These are phyloP conservation scores for Lavandula angustifolia DNA, from an alignment of 257 asterid species.

Conservation along the genomic window DNA sequence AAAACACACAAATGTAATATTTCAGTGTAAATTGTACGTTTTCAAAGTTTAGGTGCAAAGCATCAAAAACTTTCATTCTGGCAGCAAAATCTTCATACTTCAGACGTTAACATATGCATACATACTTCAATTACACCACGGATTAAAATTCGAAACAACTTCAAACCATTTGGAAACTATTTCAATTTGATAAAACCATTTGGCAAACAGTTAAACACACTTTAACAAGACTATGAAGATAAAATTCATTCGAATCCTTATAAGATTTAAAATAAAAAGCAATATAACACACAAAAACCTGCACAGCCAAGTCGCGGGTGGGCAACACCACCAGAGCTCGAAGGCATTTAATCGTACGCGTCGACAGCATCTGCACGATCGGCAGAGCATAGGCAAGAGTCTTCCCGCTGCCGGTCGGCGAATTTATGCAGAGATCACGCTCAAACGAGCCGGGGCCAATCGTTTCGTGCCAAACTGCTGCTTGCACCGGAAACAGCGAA, in stretches of 20 bases:
- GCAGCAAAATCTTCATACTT: not conserved
- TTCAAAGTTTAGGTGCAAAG: too few relatives aligned
- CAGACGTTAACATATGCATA: not conserved
- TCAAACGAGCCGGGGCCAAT: constrained; percentile 84
- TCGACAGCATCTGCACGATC: constrained; percentile 71
- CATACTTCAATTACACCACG: not conserved
- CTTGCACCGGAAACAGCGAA: constrained; percentile 84
- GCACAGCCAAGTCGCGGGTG: constrained; percentile 87
- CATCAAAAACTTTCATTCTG: too few relatives aligned
- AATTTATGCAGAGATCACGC: constrained; percentile 81
- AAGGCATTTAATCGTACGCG: constrained; percentile 64
- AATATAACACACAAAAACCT: constrained; percentile 44
- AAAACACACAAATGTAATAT: too few relatives aligned
- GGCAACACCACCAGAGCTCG: constrained; percentile 96
- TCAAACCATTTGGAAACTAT: not conserved
- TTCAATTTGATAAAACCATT: not conserved
- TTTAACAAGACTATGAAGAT: not conserved
- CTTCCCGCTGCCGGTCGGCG: constrained; percentile 97
- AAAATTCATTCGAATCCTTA: not conserved
- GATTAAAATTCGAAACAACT: too few relatives aligned
- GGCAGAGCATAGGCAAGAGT: constrained; percentile 90
- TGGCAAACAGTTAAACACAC: not conserved
- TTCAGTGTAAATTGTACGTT: too few relatives aligned
- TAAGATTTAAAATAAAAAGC: not conserved
- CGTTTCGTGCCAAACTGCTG: constrained; percentile 91